These are phyloP conservation scores for Earliella scabrosa DNA, from an alignment of 1,284 basidiomycete species.

Conservation along the genomic window DNA sequence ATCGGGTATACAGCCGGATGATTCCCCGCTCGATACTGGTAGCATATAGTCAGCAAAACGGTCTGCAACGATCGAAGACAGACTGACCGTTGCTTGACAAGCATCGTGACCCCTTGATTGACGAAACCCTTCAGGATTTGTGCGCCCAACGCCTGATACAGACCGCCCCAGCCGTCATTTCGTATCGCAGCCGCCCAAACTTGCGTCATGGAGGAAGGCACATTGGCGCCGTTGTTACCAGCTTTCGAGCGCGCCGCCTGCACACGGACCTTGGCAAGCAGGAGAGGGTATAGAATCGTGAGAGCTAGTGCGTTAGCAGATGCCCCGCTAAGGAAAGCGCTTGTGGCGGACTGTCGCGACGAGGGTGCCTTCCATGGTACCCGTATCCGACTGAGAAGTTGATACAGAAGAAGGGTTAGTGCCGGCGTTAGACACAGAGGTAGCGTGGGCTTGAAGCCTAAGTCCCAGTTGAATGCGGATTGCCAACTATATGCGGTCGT, in stretches of 20 bases:
- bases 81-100: conserved; percentile 55
- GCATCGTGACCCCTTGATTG: conserved; percentile 58
- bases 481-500: not conserved
- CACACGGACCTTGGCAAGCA: conserved; percentile 60
- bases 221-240: conserved; percentile 28
- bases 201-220: conserved; percentile 21
- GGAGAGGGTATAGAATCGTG: conserved; percentile 55
- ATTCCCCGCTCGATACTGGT: not conserved
- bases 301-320: conserved; percentile 48
- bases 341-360: conserved; percentile 29
- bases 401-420: conserved; percentile 56
- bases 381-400: conserved; percentile 48
- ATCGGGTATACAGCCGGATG: conserved; percentile 2
- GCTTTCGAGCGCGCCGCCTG: conserved; percentile 39
- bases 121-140: conserved; percentile 59
- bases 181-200: conserved; percentile 29
- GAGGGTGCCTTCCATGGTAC: not conserved
- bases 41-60: not conserved
- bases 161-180: conserved; percentile 38
- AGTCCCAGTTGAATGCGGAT: not conserved
- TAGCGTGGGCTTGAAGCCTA: conserved; percentile 54
- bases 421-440: conserved; percentile 58
- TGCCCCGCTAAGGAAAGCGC: conserved; percentile 57
- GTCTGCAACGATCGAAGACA: not conserved
- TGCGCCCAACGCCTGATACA: conserved; percentile 58